These are phyloP conservation scores for Neobulgaria alba DNA, from an alignment of 2,329 filamentous ascomycete species.

Conservation along the genomic window DNA sequence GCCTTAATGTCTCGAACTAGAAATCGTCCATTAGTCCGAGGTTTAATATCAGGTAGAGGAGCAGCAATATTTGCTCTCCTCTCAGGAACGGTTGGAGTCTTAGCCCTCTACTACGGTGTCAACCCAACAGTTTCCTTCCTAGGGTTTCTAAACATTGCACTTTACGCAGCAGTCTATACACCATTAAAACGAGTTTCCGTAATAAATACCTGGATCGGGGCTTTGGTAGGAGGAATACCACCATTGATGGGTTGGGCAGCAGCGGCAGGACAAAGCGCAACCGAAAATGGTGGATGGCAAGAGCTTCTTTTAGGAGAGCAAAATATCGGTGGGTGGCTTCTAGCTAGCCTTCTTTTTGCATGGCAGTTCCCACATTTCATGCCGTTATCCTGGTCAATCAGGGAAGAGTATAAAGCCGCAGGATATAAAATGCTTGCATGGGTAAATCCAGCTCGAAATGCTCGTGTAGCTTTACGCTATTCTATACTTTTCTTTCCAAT, in stretches of 20 bases:
- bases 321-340: slow-evolving; percentile 75
- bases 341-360: slow-evolving; percentile 76
- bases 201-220: slow-evolving; percentile 91
- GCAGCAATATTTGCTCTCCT: slow-evolving; percentile 73
- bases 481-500: slow-evolving; percentile 78
- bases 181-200: slow-evolving; percentile 81
- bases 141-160: slow-evolving; percentile 72
- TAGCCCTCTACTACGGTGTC: slow-evolving; percentile 75
- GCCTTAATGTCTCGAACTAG: slow-evolving; percentile 89
- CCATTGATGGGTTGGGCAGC: slow-evolving; percentile 98
- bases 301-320: slow-evolving; percentile 67
- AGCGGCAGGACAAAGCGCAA: slow-evolving; percentile 80
- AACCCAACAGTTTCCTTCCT: slow-evolving; percentile 89
- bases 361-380: slow-evolving; percentile 99
- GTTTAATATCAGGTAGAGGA: slow-evolving; percentile 60
- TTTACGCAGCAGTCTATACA: slow-evolving; percentile 91
- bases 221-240: slow-evolving; percentile 85
- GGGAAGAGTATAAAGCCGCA: slow-evolving; percentile 74
- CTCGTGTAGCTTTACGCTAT: slow-evolving; percentile 81
- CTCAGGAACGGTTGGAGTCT: slow-evolving; percentile 60
- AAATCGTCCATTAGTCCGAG: slow-evolving; percentile 80
- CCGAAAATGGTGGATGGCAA: slow-evolving; percentile 57
- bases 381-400: slow-evolving; percentile 78
- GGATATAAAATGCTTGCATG: slow-evolving; percentile 71
- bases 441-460: slow-evolving; percentile 79